Percentiles rank a stretch among this genome's conserved stretches.
These are phyloP conservation scores for Anthoceros angustus DNA, from an alignment of 225 moss, liverwort and hornwort genomes.

Conservation along the genomic window DNA sequence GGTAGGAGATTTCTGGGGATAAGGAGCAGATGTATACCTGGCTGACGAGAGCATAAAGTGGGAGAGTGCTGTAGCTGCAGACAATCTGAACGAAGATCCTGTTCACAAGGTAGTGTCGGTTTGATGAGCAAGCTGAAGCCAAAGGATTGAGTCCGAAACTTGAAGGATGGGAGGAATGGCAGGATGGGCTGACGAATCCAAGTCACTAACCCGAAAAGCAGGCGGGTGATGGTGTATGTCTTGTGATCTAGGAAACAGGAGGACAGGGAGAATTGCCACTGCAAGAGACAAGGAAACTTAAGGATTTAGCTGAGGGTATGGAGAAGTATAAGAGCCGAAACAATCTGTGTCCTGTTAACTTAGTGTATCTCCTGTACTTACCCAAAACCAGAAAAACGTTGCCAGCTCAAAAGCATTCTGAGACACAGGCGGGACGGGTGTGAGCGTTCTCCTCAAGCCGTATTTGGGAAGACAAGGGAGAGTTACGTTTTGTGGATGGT, in stretches of 20 bases:
- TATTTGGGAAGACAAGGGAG: neutral
- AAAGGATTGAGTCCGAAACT: neutral
- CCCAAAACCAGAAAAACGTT: slow-evolving; percentile 56
- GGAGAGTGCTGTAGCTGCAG: slow-evolving; percentile 62
- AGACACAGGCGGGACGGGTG: neutral
- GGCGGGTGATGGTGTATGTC: slow-evolving; percentile 28
- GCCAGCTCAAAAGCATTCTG: slow-evolving; percentile 63
- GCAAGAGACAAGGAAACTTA: slow-evolving; percentile 10
- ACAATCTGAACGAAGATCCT: slow-evolving; percentile 32
- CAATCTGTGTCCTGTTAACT: no score
- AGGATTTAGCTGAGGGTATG: neutral
- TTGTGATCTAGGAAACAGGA: slow-evolving; percentile 55
- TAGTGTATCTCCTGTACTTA: slow-evolving; percentile 12
- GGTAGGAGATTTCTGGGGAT: neutral
- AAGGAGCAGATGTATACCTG: slow-evolving; percentile 26
- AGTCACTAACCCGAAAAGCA: slow-evolving; percentile 29
- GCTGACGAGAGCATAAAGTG: slow-evolving; percentile 57
- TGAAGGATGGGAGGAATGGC: neutral
- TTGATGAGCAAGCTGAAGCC: neutral
- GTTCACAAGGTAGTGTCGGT: slow-evolving; percentile 1
- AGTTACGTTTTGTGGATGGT: neutral
- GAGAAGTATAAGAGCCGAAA: neutral
- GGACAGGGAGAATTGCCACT: slow-evolving; percentile 64
- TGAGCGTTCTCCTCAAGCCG: neutral
- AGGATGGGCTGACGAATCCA: neutral